Conservation (phyloP, 345 rosid species). For the Viola odorata region DNA sequence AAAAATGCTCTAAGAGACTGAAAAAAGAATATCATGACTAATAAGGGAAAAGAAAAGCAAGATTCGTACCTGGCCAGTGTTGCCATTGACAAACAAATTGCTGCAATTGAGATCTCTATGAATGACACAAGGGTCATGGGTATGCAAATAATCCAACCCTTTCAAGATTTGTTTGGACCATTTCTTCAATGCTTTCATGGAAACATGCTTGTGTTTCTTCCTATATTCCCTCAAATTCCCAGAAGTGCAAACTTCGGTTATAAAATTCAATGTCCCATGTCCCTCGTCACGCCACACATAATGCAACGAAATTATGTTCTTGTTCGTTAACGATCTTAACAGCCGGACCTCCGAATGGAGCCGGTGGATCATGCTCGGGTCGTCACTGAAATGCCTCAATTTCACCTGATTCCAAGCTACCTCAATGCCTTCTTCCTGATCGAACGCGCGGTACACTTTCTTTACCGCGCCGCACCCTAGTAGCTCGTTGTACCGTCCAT, state of each 20-base stretch:
- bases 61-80: constrained; percentile 60
- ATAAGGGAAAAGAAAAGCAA: background rate
- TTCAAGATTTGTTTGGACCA: constrained; percentile 83
- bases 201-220: constrained; percentile 75
- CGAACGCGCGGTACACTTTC: constrained; percentile 82
- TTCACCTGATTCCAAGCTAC: constrained; percentile 96
- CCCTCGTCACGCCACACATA: constrained; percentile 57
- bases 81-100: constrained; percentile 82
- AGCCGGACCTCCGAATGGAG: constrained; percentile 67
- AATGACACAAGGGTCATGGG: constrained; percentile 75
- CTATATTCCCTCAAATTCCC: constrained; percentile 79
- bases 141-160: constrained; percentile 72
- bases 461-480: constrained; percentile 72
- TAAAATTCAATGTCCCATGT: constrained; percentile 58
- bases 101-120: constrained; percentile 92
- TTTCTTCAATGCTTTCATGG: constrained; percentile 75
- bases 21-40: too few relatives aligned
- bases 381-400: constrained; percentile 45
- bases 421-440: constrained; percentile 85
- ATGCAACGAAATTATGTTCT: constrained; percentile 55
- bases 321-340: constrained; percentile 39
- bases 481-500: constrained; percentile 64
- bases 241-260: constrained; percentile 87
- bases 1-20: too few relatives aligned
- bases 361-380: constrained; percentile 60